phyloP scores from a whole-genome alignment of 2,329 filamentous ascomycete species.

The Aspergillus sp. region DNA sequence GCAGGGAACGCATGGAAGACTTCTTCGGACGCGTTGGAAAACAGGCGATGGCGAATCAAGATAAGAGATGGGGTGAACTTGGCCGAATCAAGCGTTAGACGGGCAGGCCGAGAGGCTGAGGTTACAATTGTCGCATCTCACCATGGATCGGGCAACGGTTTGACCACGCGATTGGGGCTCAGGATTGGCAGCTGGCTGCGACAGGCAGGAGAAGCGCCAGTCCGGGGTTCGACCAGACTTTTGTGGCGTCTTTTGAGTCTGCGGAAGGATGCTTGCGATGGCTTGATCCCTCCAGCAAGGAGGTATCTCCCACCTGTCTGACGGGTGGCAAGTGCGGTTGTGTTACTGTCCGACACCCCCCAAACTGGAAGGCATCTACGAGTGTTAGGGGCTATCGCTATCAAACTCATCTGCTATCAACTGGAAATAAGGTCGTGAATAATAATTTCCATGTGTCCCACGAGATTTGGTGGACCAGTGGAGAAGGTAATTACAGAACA shows the following conservation, averaged over 20 bases:
- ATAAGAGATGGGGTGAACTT: constrained; percentile 2
- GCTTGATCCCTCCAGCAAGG: background rate
- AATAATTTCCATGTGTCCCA: background rate
- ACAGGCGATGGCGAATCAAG: constrained; percentile 9
- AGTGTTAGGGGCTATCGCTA: background rate
- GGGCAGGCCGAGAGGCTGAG: constrained; percentile 20
- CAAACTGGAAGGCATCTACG: background rate
- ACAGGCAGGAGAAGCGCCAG: background rate
- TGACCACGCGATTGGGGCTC: constrained; percentile 5
- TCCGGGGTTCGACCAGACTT: constrained; percentile 7
- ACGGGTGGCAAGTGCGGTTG: background rate
- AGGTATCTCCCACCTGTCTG: background rate
- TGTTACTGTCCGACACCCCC: background rate
- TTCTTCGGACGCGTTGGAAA: background rate
- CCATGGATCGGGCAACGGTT: constrained; percentile 18
- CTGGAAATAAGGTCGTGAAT: background rate
- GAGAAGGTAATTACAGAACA: constrained; percentile 4
- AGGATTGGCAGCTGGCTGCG: constrained; percentile 1
- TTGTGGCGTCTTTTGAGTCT: background rate
- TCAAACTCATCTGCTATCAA: background rate
- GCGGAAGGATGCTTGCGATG: background rate
- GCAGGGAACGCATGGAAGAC: constrained; percentile 4
- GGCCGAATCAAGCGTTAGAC: constrained; percentile 2
- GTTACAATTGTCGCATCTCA: constrained; percentile 18
- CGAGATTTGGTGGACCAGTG: background rate